Conservation (phyloP, 176 grass and related monocot genomes). For the Zea luxurians region DNA sequence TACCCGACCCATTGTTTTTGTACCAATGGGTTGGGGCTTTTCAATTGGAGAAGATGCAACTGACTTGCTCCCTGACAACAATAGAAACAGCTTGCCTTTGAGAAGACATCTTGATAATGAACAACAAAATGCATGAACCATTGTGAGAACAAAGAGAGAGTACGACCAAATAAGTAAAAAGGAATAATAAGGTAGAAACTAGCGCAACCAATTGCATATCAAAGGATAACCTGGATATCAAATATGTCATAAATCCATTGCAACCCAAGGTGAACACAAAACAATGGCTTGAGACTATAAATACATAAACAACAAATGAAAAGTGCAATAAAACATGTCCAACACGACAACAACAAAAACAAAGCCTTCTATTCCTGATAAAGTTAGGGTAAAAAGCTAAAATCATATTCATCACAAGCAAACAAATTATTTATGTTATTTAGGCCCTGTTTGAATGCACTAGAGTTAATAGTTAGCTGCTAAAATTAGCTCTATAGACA, state of each 20-base stretch:
- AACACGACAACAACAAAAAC: not conserved
- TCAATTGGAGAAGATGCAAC: constrained; percentile 65
- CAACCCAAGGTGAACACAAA: not conserved
- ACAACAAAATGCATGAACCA: constrained; percentile 24
- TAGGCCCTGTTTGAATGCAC: not conserved
- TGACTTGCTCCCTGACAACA: constrained; percentile 60
- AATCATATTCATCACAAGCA: not conserved
- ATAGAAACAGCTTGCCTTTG: constrained; percentile 40
- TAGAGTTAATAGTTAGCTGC: too few relatives aligned
- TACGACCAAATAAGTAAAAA: not conserved
- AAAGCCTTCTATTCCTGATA: too few relatives aligned
- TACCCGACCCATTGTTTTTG: constrained; percentile 37
- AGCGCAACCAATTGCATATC: constrained; percentile 9
- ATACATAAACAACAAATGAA: not conserved
- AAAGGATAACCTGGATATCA: not conserved
- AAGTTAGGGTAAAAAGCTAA: not conserved
- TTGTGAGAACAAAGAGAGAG: constrained; percentile 15
- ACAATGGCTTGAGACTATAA: constrained; percentile 10
- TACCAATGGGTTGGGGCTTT: constrained; percentile 62
- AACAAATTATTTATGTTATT: not conserved
- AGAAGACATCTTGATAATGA: constrained; percentile 29
- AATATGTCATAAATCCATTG: not conserved
- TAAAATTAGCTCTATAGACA: too few relatives aligned
- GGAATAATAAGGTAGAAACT: not conserved
- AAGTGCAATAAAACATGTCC: constrained; percentile 1